Percentiles rank a stretch among this genome's conserved stretches.
Conservation (phyloP, 2,329 filamentous ascomycete genomes). For the Aspergillus vadensis region DNA sequence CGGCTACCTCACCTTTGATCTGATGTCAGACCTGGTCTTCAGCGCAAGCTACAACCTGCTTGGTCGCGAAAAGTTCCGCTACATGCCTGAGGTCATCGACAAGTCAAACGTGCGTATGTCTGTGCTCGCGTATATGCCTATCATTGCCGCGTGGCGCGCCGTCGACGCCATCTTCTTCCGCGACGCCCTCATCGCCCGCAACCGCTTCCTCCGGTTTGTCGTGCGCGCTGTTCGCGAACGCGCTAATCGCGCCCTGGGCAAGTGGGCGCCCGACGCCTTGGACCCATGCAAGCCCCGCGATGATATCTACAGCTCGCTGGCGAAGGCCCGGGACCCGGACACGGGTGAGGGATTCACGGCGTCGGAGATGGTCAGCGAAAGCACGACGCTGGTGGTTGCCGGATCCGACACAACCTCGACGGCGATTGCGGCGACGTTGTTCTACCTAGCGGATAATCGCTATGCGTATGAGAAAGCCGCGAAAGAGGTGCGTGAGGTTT, state of each 20-base stretch:
- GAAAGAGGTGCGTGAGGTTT: neutral
- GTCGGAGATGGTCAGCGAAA: neutral
- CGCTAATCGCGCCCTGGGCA: neutral
- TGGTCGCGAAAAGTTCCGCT: slow-evolving; percentile 11
- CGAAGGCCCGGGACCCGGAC: neutral
- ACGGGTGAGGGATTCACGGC: neutral
- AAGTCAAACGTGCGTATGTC: slow-evolving; percentile 21
- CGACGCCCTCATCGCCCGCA: slow-evolving; percentile 44
- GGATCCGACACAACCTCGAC: neutral
- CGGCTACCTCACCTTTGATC: slow-evolving; percentile 49
- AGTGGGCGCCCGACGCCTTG: neutral
- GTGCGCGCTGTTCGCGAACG: slow-evolving; percentile 7
- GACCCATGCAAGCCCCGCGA: neutral
- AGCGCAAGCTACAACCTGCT: slow-evolving; percentile 14
- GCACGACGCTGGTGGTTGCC: neutral
- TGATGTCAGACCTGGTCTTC: slow-evolving; percentile 49
- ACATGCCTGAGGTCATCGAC: slow-evolving; percentile 19
- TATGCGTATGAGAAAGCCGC: neutral
- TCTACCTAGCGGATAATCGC: neutral
- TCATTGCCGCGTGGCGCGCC: slow-evolving; percentile 11
- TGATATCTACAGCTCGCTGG: neutral
- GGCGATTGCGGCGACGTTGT: neutral
- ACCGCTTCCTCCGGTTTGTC: slow-evolving; percentile 35
- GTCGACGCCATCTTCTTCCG: slow-evolving; percentile 16
- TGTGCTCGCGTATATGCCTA: slow-evolving; percentile 12